Base-by-base conservation (phyloP, 257 asterid species). In the Solanum etuberosum region DNA sequence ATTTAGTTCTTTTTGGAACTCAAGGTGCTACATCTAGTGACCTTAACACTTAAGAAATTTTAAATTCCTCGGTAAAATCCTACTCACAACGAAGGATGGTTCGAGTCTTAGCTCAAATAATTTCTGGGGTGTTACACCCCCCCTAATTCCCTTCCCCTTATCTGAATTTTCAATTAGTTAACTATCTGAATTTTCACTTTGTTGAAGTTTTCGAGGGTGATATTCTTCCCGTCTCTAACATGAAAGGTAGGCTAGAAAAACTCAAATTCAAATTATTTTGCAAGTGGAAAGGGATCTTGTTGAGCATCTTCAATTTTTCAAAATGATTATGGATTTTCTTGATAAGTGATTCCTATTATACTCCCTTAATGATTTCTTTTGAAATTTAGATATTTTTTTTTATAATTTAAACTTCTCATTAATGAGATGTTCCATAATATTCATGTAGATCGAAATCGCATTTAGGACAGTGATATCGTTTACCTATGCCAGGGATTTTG, bases 371-470 rank as follows among this genome's bases (percentile, higher is more conserved):
- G 8, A 67, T 67, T 27, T 27, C 7, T 27, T 13, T 67, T 5
- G 23, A 51, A 51, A 0, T 51, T 51, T 5, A 16, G 9, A 51
- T 51, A 5, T 4, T 4, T 48, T 48, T 48, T 51, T 16, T 51
- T 51, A 51, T 6, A 51, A 5, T 51, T 51, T 51, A 13, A 67
- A 67, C 3, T 13, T 65, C 35, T 67, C 21, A 25, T 16, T 18
- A 51, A 51, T 51, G 9, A 51, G n/a, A 51, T 16, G 57, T 93
- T 20, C 87, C 91, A 37, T 93, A 93, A 77, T 87, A 91, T 34
- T 92, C 93, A 51, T 93, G 94, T 70, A 92, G 2, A 89, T 92
- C 90, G 83, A 93, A 93, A 46, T 92, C 87, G 81, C 95, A 93
- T 3, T 68, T 78, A 35, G 76, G 15, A 87, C 93, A 93, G 1